phyloP scores from a whole-genome alignment of 2,329 filamentous ascomycete genomes.

The Colletotrichum orbiculare region DNA sequence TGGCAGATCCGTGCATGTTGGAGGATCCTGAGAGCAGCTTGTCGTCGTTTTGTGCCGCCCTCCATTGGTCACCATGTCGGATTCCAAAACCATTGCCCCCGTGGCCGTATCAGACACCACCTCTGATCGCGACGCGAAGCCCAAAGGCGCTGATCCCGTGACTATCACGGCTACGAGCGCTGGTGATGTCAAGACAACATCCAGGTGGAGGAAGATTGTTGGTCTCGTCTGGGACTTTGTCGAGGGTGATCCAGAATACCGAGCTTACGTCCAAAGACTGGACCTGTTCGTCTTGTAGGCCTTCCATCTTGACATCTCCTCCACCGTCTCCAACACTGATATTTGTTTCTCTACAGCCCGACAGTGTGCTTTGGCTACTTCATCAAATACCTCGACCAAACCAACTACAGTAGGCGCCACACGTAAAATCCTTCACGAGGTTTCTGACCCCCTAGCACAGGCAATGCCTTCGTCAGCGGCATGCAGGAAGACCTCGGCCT shows the following conservation, averaged over 20 bases:
- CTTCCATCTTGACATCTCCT: not conserved
- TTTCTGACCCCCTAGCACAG: conserved; percentile 12
- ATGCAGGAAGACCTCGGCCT: conserved; percentile 43
- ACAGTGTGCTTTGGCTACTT: conserved; percentile 27
- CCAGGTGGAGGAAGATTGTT: conserved; percentile 17
- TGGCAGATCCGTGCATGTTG: not conserved
- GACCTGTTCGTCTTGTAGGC: conserved; percentile 27
- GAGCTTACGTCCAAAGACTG: conserved; percentile 20
- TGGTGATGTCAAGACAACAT: not conserved
- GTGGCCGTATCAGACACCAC: conserved; percentile 9
- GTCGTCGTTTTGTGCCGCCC: rapidly evolving
- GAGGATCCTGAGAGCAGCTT: not conserved
- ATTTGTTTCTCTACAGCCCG: not conserved
- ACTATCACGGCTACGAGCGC: not conserved
- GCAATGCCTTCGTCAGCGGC: conserved; percentile 43
- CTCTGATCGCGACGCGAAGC: conserved; percentile 10
- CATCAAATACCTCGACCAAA: conserved; percentile 42
- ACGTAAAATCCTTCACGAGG: not conserved
- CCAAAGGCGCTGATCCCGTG: conserved; percentile 2
- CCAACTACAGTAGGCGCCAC: conserved; percentile 43
- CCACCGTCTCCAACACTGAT: not conserved
- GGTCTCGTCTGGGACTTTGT: conserved; percentile 25
- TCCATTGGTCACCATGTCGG: conserved; percentile 2
- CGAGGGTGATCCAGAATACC: conserved; percentile 24
- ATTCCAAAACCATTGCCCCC: conserved; percentile 7